Base-by-base conservation (phyloP, 352 stramenopile genomes). In the Elongisporangium anandrum region DNA sequence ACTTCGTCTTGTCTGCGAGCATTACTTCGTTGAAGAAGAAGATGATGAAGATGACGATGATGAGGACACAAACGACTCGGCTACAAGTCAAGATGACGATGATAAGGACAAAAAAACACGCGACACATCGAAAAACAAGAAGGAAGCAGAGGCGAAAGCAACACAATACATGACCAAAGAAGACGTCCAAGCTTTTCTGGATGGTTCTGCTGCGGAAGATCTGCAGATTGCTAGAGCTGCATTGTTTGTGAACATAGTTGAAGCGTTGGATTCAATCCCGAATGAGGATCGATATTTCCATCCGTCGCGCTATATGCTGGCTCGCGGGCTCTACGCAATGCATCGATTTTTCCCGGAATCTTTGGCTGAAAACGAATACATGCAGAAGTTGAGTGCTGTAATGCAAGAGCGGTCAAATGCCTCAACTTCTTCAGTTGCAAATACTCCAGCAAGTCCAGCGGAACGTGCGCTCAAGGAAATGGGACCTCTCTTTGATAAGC, bases 251-350 rank as follows among this genome's bases (percentile, higher is more conserved):
- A 94, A 94, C 48, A 81, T 88, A 26, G 63, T 92, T 29, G 70
- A 90, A 8, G 85, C 85, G 9, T 66, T 94, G 1, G 81, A 92
- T 52, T 87, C 75, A 0, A 88, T 92, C 53, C 82, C 77, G 24
- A 72, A 87, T 16, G 81, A 92, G 59, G 85, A 94, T 57, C 75
- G 82, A 38, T 94, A 94, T 60, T 92, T 92, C 26, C 85, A 94
- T 54, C 72, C 82, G 10, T 90, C 82, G 4, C 71, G 80, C 0
- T 89, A 81, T 59, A 65, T 78, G 22, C 60, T 92, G 15, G 77
- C 85, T 0, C 79, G 73, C 26, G 69, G 75, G 5, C 70, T 91
- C 47, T 87, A 88, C 29, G 75, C 66, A 60, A 64, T 85, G 29
- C 73, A 70, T 12, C 64, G 66, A 0, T 73, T 85, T 4, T 66